Evolutionary conservation across 2,329 filamentous ascomycete genomes (phyloP).

Genomic region (Aspergillus amoenus): DNA sequence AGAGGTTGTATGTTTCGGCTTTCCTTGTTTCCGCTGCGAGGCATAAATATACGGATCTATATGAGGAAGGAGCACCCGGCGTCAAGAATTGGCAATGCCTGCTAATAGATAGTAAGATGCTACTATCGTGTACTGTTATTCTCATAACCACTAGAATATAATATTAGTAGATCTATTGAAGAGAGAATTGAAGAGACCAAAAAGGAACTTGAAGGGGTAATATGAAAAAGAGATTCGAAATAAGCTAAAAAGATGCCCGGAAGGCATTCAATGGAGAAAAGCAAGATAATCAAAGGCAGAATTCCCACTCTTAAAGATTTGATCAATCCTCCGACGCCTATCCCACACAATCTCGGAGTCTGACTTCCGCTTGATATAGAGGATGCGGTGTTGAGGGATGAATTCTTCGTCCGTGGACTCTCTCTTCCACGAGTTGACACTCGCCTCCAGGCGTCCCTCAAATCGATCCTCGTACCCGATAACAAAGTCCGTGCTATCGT

Average conservation of each 20-base stretch:
- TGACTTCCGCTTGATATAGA: slow-evolving; percentile 48
- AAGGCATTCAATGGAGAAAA: slow-evolving; percentile 23
- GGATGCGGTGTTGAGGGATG: slow-evolving; percentile 55
- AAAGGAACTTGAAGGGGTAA: no score
- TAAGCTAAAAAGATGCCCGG: no score
- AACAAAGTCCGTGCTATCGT: slow-evolving; percentile 47
- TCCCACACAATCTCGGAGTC: slow-evolving; percentile 52
- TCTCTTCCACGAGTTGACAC: slow-evolving; percentile 52
- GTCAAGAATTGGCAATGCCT: not conserved
- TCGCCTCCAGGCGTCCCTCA: slow-evolving; percentile 48
- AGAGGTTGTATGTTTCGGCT: not conserved
- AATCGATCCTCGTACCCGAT: slow-evolving; percentile 58
- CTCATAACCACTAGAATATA: no score
- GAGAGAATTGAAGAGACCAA: no score
- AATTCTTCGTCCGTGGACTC: slow-evolving; percentile 57
- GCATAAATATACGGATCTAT: not conserved
- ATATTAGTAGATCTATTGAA: no score
- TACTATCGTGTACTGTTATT: no score
- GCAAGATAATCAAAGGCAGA: slow-evolving; percentile 30
- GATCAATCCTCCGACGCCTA: slow-evolving; percentile 47
- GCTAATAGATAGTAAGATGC: not conserved
- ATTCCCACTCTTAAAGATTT: slow-evolving; percentile 48
- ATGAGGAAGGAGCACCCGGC: not conserved
- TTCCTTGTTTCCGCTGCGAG: not conserved
- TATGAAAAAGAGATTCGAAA: no score